Percentiles rank a stretch among this genome's conserved stretches.
phyloP scores from a whole-genome alignment of 129 eudicot species.

The Logfia minima region DNA sequence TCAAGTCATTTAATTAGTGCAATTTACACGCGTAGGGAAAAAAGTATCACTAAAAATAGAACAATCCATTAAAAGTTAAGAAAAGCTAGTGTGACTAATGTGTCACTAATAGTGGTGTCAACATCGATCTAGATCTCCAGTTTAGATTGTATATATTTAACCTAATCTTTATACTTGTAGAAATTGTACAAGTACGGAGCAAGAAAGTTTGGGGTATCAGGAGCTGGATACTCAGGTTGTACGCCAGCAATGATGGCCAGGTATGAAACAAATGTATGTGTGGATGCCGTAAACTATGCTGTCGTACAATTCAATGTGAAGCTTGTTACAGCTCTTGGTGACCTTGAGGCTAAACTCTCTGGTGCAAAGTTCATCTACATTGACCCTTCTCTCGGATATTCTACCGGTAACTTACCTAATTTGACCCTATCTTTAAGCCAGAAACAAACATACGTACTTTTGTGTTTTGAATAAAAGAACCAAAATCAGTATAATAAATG shows the following conservation, averaged over 20 bases:
- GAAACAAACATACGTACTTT: too few relatives aligned
- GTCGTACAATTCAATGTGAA: constrained; percentile 34
- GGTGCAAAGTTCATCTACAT: constrained; percentile 38
- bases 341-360: constrained; percentile 31
- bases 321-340: constrained; percentile 27
- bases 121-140: too few relatives aligned
- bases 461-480: too few relatives aligned
- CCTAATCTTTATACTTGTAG: constrained; percentile 12
- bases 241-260: constrained; percentile 29
- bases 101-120: not conserved
- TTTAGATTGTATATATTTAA: too few relatives aligned
- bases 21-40: too few relatives aligned
- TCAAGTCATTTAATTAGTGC: too few relatives aligned
- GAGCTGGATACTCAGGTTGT: constrained; percentile 42
- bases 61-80: too few relatives aligned
- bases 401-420: constrained; percentile 19
- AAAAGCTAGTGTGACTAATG: not conserved
- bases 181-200: constrained; percentile 40
- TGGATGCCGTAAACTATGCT: constrained; percentile 32
- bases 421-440: too few relatives aligned
- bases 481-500: too few relatives aligned
- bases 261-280: constrained; percentile 31
- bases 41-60: too few relatives aligned
- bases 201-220: constrained; percentile 45
- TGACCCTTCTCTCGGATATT: constrained; percentile 29